Evolutionary conservation across 164 flowering plant genomes (phyloP).

Genomic region (Macadamia tetraphylla): DNA sequence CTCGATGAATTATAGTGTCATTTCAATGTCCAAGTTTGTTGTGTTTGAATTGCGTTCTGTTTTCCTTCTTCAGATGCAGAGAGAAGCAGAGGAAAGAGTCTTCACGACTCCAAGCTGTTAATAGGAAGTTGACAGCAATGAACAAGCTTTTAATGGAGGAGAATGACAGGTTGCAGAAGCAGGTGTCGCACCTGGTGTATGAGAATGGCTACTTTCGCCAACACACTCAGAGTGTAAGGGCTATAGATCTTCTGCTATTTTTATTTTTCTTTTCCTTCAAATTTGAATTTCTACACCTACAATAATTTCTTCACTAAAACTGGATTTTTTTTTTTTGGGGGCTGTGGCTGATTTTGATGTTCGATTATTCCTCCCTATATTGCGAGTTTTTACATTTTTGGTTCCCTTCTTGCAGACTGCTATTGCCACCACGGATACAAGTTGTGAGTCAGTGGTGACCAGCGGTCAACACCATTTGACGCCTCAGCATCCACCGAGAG

Average conservation of each 20-base stretch:
- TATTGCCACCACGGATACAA: constrained; percentile 74
- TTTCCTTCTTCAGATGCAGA: constrained; percentile 60
- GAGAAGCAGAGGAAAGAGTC: constrained; percentile 97
- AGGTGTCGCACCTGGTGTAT: constrained; percentile 86
- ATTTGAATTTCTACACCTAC: neutral
- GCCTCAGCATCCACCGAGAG: constrained; percentile 91
- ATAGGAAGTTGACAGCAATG: constrained; percentile 88
- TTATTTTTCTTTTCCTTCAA: neutral
- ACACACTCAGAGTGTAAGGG: constrained; percentile 66
- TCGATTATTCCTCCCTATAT: neutral
- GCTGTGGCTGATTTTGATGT: neutral
- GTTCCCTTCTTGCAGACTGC: constrained; percentile 40
- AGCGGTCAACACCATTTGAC: constrained; percentile 84
- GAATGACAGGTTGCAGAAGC: constrained; percentile 93
- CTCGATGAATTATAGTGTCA: neutral
- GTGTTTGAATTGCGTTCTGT: neutral
- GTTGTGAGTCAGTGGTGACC: constrained; percentile 95
- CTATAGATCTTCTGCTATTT: neutral
- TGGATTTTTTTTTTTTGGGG: neutral
- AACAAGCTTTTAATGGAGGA: constrained; percentile 96
- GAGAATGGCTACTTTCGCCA: constrained; percentile 89
- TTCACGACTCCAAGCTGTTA: constrained; percentile 81
- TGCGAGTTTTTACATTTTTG: neutral
- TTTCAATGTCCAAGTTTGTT: neutral
- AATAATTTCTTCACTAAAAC: neutral